Base-by-base conservation (phyloP, 2,329 filamentous ascomycete genomes). In the Bipolaris gigantea region DNA sequence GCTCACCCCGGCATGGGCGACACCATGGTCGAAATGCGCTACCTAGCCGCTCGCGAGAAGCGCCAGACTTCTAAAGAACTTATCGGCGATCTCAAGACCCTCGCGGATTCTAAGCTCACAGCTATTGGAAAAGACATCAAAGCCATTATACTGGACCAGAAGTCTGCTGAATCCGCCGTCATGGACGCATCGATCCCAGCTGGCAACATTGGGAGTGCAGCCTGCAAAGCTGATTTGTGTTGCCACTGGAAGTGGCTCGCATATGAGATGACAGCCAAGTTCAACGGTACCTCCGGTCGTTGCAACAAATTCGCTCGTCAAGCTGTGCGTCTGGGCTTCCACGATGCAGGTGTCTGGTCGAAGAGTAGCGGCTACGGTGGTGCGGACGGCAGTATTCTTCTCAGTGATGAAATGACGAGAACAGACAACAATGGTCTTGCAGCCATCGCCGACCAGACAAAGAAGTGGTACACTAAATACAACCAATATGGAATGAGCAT, bases 201-300 rank as follows among this genome's bases (percentile, higher is more conserved):
- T 9, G 71, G 70, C 8, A 63, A 56, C n/a, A 62, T 70, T 25
- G 70, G 67, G 19, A 70, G 61, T 30, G 64, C 65, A 8, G 70
- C 70, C 9, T 74, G 71, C 61, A 67, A 70, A 57, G 60, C 63
- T 8, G 70, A 74, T 34, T 56, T 62, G 13, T 74, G 72, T 59
- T 74, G 72, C 46, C 63, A 70, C 19, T 73, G 70, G 70, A 70
- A 70, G 47, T 73, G 70, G 62, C 64, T 73, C 2, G 58, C 67
- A 7, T 66, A 69, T 46, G 71, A 73, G 23, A 72, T 74, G 69
- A 67, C 64, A 8, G 61, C 65, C 27, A 64, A 63, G 30, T 74
- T 74, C 61, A 68, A 65, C 36, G 71, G 70, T 43, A 65, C 65
- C 5, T 71, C 68, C 2, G 70, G 69, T 5, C 69, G 71, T 5